phyloP scores from a whole-genome alignment of 768 basidiomycete species.

The Termitomyces sp. region DNA sequence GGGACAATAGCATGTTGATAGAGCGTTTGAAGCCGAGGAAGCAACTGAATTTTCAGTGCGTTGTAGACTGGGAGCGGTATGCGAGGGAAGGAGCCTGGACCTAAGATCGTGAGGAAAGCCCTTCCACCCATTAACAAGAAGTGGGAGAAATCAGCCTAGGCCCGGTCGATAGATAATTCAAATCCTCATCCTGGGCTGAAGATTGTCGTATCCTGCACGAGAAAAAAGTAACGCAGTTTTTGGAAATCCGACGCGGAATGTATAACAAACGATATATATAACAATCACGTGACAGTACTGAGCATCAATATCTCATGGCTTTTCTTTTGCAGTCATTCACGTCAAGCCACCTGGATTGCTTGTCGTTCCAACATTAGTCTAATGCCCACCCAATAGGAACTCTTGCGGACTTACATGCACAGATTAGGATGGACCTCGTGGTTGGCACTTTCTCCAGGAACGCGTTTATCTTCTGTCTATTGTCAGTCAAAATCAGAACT shows the following conservation, averaged over 20 bases:
- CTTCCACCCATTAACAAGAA: neutral
- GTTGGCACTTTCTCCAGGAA: too few relatives aligned
- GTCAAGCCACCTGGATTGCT: neutral
- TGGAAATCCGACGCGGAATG: too few relatives aligned
- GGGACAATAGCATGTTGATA: constrained; percentile 42
- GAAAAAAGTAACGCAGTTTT: neutral
- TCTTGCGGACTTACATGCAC: too few relatives aligned
- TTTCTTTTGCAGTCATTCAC: too few relatives aligned
- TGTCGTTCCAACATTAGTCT: neutral
- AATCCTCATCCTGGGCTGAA: neutral
- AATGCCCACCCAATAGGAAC: too few relatives aligned
- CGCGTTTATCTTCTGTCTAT: too few relatives aligned
- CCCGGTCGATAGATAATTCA: neutral
- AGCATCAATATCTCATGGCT: too few relatives aligned
- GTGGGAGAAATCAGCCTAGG: neutral
- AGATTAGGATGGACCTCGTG: too few relatives aligned
- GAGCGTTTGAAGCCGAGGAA: neutral
- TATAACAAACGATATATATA: too few relatives aligned
- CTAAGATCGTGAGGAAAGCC: neutral
- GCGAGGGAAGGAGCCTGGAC: neutral
- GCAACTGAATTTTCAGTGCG: neutral
- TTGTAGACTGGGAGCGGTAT: neutral
- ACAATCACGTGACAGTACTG: too few relatives aligned
- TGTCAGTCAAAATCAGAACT: too few relatives aligned
- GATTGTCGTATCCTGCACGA: neutral